Conservation (phyloP, 116 monocot genomes). For the Papilionanthe hybrid region DNA sequence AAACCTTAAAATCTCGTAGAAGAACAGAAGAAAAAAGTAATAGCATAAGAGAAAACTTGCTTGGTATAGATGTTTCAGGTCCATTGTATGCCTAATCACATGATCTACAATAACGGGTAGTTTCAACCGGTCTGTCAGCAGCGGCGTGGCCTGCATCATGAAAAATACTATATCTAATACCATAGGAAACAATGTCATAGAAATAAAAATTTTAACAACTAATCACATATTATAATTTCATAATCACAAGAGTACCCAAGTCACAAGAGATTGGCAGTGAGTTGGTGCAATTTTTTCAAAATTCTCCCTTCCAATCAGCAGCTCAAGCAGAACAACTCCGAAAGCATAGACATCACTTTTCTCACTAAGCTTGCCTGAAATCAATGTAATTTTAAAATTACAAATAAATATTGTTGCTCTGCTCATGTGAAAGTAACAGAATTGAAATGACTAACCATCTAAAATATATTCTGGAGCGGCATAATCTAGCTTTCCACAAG, state of each 20-base stretch:
- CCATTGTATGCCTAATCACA: constrained; percentile 78
- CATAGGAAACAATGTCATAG: neutral
- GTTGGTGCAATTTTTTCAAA: constrained; percentile 74
- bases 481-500: constrained; percentile 85
- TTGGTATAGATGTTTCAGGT: constrained; percentile 90
- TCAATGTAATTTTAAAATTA: neutral
- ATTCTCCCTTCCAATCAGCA: constrained; percentile 75
- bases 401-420: too few relatives aligned
- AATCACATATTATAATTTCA: neutral
- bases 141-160: constrained; percentile 83
- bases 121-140: constrained; percentile 78
- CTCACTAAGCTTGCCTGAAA: constrained; percentile 78
- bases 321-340: constrained; percentile 82
- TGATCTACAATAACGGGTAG: constrained; percentile 83
- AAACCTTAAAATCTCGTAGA: neutral
- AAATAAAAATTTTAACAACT: neutral
- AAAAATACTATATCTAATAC: neutral
- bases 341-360: constrained; percentile 98
- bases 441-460: constrained; percentile 38
- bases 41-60: constrained; percentile 14
- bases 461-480: constrained; percentile 91
- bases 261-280: constrained; percentile 82
- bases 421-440: neutral
- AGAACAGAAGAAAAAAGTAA: neutral
- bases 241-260: constrained; percentile 56